Percentiles rank a stretch among this genome's conserved stretches.
Evolutionary conservation across 2,329 filamentous ascomycete species (phyloP).

Genomic region (Ustilaginoidea virens): DNA sequence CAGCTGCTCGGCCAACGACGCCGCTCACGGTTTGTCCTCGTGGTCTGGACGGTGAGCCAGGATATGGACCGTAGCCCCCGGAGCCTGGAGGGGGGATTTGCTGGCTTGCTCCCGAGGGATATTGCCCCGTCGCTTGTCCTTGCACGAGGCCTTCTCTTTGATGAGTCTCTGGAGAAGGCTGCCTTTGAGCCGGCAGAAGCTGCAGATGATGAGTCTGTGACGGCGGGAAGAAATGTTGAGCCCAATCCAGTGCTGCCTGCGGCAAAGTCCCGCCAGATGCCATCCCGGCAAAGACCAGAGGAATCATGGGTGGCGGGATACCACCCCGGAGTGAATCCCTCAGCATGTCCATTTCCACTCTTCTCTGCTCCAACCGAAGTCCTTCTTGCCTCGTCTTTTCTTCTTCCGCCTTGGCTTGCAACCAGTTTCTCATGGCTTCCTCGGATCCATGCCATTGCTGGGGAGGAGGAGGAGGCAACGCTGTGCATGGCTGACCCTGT

Average conservation of each 20-base stretch:
- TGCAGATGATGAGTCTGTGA: slow-evolving; percentile 32
- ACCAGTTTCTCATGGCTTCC: slow-evolving; percentile 57
- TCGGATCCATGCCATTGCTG: slow-evolving; percentile 52
- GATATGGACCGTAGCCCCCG: slow-evolving; percentile 27
- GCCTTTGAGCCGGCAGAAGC: slow-evolving; percentile 34
- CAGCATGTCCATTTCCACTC: slow-evolving; percentile 58
- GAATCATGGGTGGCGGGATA: slow-evolving; percentile 59
- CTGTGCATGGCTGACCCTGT: slow-evolving; percentile 27
- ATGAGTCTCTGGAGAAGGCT: slow-evolving; percentile 34
- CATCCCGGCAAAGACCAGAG: slow-evolving; percentile 60
- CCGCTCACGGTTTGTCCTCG: slow-evolving; percentile 34
- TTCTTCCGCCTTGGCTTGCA: slow-evolving; percentile 57
- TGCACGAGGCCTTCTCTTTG: slow-evolving; percentile 31
- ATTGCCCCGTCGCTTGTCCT: slow-evolving; percentile 25
- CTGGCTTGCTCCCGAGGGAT: slow-evolving; percentile 19
- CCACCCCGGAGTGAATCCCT: slow-evolving; percentile 52
- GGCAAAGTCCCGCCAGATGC: slow-evolving; percentile 42
- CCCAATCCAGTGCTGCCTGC: slow-evolving; percentile 48
- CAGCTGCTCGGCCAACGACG: slow-evolving; percentile 21
- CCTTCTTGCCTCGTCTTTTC: slow-evolving; percentile 51
- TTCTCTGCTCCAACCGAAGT: slow-evolving; percentile 55
- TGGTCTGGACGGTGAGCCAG: slow-evolving; percentile 32
- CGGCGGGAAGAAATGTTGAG: slow-evolving; percentile 47
- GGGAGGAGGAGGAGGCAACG: slow-evolving; percentile 47
- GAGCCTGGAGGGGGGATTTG: slow-evolving; percentile 18